Conservation (phyloP, 1,284 basidiomycete species). For the Coriolopsis trogii region DNA sequence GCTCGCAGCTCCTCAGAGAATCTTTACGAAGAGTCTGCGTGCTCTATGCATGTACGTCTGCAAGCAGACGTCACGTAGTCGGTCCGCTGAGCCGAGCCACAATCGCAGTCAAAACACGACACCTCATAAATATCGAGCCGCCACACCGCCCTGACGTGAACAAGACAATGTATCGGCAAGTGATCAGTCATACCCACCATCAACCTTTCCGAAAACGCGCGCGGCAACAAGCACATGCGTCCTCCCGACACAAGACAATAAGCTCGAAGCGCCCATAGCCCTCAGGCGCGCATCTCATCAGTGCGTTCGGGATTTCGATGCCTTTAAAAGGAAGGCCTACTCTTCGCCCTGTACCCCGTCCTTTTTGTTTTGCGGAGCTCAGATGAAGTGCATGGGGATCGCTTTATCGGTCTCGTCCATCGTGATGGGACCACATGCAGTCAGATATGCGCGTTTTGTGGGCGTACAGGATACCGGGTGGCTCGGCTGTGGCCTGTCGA, state of each 20-base stretch:
- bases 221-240: slow-evolving; percentile 15
- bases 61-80: too few relatives aligned
- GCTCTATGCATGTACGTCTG: too few relatives aligned
- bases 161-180: not conserved
- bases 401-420: not conserved
- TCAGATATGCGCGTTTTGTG: slow-evolving; percentile 2
- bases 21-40: too few relatives aligned
- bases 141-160: not conserved
- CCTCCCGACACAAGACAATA: too few relatives aligned
- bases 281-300: not conserved
- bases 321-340: slow-evolving; percentile 14
- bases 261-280: not conserved
- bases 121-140: not conserved
- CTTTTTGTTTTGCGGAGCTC: slow-evolving; percentile 21
- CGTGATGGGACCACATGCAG: not conserved
- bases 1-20: too few relatives aligned
- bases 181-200: not conserved
- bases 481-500: too few relatives aligned
- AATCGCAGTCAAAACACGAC: too few relatives aligned
- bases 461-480: slow-evolving; percentile 7
- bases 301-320: not conserved
- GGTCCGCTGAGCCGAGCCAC: too few relatives aligned
- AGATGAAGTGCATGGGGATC: too few relatives aligned
- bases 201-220: slow-evolving; percentile 1
- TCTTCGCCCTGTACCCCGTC: slow-evolving; percentile 5